A percentile compares a stretch with the other conserved stretches of the same genome.
phyloP scores from a whole-genome alignment of 1,284 basidiomycete species.

The Flammula alnicola region DNA sequence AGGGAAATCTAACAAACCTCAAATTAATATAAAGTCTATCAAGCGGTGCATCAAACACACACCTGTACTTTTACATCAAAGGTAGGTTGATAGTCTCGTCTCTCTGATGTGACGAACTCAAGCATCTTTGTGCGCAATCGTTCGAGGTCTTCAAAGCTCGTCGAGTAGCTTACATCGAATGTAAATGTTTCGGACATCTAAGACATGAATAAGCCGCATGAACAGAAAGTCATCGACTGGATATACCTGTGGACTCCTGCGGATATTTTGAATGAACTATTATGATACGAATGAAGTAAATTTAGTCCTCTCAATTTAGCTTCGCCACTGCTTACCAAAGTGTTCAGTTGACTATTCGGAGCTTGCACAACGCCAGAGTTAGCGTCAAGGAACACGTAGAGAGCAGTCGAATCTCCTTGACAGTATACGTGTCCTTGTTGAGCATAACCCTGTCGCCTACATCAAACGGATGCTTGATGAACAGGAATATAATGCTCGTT shows the following conservation, averaged over 20 bases:
- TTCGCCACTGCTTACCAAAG: constrained; percentile 50
- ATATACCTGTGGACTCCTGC: constrained; percentile 67
- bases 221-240: constrained; percentile 3
- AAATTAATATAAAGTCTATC: constrained; percentile 11
- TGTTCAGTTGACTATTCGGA: constrained; percentile 71
- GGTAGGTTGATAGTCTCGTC: constrained; percentile 73
- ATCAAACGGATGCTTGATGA: constrained; percentile 88
- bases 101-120: constrained; percentile 71
- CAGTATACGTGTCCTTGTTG: constrained; percentile 67
- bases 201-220: constrained; percentile 1
- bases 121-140: constrained; percentile 82
- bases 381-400: constrained; percentile 78
- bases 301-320: constrained; percentile 9
- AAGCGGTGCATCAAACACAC: constrained; percentile 17
- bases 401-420: constrained; percentile 86
- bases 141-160: constrained; percentile 86
- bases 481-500: constrained; percentile 84
- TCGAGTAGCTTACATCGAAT: constrained; percentile 83
- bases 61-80: constrained; percentile 78
- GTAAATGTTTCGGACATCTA: constrained; percentile 79
- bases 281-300: constrained; percentile 21
- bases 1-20: constrained; percentile 65
- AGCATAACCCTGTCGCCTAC: constrained; percentile 81
- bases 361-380: constrained; percentile 66
- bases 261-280: constrained; percentile 74